These are phyloP conservation scores for Aureobasidium vineae DNA, from an alignment of 2,329 filamentous ascomycete species.

Conservation along the genomic window DNA sequence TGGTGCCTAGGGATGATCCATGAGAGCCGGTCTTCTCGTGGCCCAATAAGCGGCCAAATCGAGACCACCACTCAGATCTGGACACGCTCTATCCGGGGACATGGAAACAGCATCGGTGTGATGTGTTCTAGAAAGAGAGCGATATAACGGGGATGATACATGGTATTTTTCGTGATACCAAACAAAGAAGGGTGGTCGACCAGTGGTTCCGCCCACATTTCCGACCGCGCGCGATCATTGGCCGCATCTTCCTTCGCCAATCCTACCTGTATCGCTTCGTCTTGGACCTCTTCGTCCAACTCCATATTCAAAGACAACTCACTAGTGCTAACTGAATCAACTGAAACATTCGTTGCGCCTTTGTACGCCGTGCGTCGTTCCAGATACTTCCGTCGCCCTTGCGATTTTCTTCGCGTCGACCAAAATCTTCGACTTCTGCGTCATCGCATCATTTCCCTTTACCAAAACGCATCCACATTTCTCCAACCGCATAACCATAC, in stretches of 20 bases:
- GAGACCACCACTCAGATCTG: conserved; percentile 6
- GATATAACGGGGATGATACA: conserved; percentile 1
- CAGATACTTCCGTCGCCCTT: neutral
- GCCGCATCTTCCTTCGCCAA: neutral
- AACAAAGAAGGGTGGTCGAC: neutral
- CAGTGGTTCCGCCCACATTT: conserved; percentile 21
- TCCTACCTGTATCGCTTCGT: neutral
- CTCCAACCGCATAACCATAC: conserved; percentile 17
- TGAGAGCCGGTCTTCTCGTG: neutral
- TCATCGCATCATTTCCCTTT: conserved; percentile 15
- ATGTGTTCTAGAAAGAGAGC: conserved; percentile 14
- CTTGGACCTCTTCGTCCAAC: neutral
- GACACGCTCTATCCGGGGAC: neutral
- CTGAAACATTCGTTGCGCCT: conserved; percentile 10
- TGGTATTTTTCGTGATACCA: neutral
- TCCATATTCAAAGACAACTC: neutral
- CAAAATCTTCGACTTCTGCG: conserved; percentile 16
- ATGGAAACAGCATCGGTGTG: conserved; percentile 6
- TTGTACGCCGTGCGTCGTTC: neutral
- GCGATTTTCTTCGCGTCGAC: conserved; percentile 5
- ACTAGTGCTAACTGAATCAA: conserved; percentile 6
- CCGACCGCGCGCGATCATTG: conserved; percentile 10
- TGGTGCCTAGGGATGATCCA: neutral
- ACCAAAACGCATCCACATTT: conserved; percentile 13
- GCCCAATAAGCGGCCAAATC: conserved; percentile 10